Evolutionary conservation across 2,329 filamentous ascomycete genomes (phyloP).

Genomic region (Monilinia fructicola): DNA sequence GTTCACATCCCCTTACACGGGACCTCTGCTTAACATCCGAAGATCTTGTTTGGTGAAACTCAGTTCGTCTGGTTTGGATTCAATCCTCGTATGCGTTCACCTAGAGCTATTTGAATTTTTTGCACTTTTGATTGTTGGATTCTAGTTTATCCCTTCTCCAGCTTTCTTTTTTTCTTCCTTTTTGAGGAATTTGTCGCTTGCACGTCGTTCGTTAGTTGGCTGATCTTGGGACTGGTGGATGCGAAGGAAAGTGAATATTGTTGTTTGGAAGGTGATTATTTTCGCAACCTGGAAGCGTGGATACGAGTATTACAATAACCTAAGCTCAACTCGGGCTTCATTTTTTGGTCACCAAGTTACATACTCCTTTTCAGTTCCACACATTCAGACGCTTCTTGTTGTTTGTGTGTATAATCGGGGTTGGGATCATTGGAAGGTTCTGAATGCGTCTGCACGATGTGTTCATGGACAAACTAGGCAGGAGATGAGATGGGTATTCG

Average conservation of each 20-base stretch:
- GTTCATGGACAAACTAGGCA: background rate
- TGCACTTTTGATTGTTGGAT: background rate
- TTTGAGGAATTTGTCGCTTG: background rate
- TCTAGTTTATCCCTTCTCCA: no score
- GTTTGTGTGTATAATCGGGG: no score
- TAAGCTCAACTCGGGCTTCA: background rate
- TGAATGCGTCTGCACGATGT: no score
- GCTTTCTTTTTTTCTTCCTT: background rate
- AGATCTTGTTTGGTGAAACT: background rate
- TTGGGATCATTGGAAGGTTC: no score
- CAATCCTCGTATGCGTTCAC: background rate
- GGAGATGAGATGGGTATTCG: background rate
- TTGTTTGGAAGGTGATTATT: background rate
- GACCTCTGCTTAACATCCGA: constrained; percentile 3
- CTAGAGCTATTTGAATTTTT: constrained; percentile 2
- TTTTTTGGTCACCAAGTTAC: background rate
- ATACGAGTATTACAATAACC: background rate
- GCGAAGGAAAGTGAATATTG: background rate
- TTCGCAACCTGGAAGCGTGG: background rate
- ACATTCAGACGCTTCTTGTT: background rate
- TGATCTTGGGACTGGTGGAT: background rate
- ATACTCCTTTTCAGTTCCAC: background rate
- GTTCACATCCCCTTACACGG: constrained; percentile 12
- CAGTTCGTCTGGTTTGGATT: constrained; percentile 4
- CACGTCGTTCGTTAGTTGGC: background rate